Evolutionary conservation across 352 stramenopile genomes (phyloP).

Genomic region (Phytophthora tentaculata): DNA sequence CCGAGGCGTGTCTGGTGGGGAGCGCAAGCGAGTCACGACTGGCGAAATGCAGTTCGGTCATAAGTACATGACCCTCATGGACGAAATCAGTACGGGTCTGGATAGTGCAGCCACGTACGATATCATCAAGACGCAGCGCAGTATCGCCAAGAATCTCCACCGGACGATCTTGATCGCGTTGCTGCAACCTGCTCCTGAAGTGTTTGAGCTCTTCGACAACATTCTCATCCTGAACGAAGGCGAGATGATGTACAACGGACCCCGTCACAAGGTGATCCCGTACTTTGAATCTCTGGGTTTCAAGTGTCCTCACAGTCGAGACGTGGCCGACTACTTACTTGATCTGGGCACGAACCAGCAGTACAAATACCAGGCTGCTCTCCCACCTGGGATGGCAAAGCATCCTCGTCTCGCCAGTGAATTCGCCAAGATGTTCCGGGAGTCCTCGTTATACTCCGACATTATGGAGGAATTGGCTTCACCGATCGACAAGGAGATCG

Average conservation of each 20-base stretch:
- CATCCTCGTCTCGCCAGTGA: conserved; percentile 33
- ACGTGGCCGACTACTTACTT: conserved; percentile 61
- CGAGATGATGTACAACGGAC: conserved; percentile 68
- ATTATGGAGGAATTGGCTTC: conserved; percentile 1
- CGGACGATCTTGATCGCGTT: conserved; percentile 65
- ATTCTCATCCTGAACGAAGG: conserved; percentile 66
- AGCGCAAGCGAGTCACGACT: conserved; percentile 71
- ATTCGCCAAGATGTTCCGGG: conserved; percentile 30
- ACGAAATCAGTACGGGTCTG: conserved; percentile 93
- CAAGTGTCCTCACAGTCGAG: conserved; percentile 45
- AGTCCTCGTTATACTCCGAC: conserved; percentile 17
- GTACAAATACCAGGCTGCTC: conserved; percentile 36
- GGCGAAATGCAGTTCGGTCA: conserved; percentile 83
- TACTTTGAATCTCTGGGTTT: conserved; percentile 55
- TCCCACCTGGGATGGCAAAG: conserved; percentile 12
- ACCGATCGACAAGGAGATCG: conserved; percentile 3
- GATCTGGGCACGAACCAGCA: conserved; percentile 56
- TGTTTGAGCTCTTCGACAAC: conserved; percentile 66
- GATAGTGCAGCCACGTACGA: conserved; percentile 92
- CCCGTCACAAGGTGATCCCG: conserved; percentile 34
- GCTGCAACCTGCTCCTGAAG: conserved; percentile 60
- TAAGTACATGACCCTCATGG: conserved; percentile 71
- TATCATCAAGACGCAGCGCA: conserved; percentile 79
- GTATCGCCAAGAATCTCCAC: conserved; percentile 47
- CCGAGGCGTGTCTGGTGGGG: conserved; percentile 70